Conservation (phyloP, 345 rosid species). For the Acer campestre region DNA sequence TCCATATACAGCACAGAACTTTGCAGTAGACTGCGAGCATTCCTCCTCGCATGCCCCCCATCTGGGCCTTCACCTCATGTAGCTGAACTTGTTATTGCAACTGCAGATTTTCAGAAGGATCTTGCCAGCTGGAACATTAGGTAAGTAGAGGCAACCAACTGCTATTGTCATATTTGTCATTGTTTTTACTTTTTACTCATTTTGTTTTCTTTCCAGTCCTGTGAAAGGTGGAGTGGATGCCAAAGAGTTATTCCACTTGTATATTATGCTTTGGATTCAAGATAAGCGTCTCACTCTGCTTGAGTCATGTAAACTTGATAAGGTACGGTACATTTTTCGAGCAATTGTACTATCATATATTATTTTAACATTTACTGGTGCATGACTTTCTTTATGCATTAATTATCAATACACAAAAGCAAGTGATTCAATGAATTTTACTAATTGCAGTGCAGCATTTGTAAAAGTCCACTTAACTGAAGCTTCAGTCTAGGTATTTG, state of each 20-base stretch:
- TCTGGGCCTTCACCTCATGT: constrained; percentile 91
- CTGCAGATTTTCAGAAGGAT: constrained; percentile 95
- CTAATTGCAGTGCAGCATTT: not conserved
- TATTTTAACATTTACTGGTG: not conserved
- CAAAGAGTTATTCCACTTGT: constrained; percentile 87
- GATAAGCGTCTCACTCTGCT: constrained; percentile 86
- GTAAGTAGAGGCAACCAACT: constrained; percentile 36
- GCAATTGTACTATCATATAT: not conserved
- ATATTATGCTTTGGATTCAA: constrained; percentile 97
- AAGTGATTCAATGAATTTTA: not conserved
- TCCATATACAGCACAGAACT: constrained; percentile 95
- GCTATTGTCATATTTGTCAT: constrained; percentile 12
- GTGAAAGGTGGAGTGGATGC: constrained; percentile 98
- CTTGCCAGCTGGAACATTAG: constrained; percentile 82
- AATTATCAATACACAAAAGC: not conserved
- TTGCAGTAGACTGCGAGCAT: constrained; percentile 79
- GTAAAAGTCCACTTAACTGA: not conserved
- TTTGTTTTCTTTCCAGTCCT: constrained; percentile 51
- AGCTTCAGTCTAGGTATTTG: constrained; percentile 6
- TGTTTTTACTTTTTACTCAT: constrained; percentile 6
- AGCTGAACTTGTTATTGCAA: constrained; percentile 89
- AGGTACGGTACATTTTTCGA: constrained; percentile 45
- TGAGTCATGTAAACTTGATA: constrained; percentile 92
- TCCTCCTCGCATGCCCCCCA: constrained; percentile 94
- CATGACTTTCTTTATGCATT: not conserved